Evolutionary conservation across 1,284 basidiomycete species (phyloP), one percentile per base, ranked within the genome.

Genomic region (Ganoderma resinaceum): DNA sequence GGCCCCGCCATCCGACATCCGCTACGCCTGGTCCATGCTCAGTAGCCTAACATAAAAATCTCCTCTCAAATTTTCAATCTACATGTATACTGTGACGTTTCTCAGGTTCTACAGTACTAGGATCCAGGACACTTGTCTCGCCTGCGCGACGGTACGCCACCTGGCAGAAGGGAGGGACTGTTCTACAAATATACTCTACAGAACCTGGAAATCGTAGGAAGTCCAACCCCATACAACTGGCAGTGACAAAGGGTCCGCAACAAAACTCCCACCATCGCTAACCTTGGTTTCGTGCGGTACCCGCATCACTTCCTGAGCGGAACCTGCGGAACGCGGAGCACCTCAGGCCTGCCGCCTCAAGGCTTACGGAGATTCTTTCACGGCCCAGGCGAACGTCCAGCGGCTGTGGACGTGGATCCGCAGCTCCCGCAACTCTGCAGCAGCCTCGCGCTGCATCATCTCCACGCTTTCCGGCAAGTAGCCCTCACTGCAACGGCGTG

Each of bases 331-430:
- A 58, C 40, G 14, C 49, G 52, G 60, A 20, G 52, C 33, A 26
- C 65, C 49, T 23, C 43, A n/a, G n/a, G 43, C 20, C 43, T 46
- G 43, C n/a, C 20, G n/a, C 43, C 43, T n/a, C 43, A n/a, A 46
- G 43, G 43, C 43, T 46, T 58, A 61, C 55, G 65, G 29, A 52
- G 33, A 65, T 57, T 70, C 73, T 60, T 79, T 81, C 62, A 80
- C 76, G 2, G 79, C 80, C 80, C 80, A 81, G 11, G 80, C 78
- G 68, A 79, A 81, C 55, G 71, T 74, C 79, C 79, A 81, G 42
- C 79, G 76, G 64, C 70, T 78, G 69, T 80, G 78, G 40, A 80
- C 60, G 52, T 69, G 77, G 20, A 77, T 73, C 37, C 74, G 74
- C 52, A 78, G 73, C 57, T 78, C 76, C 38, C 70, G 73, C 59